Percentiles rank a stretch among this genome's conserved stretches.
These are phyloP conservation scores for Coniochaeta hoffmannii DNA, from an alignment of 2,329 filamentous ascomycete genomes.

Conservation along the genomic window DNA sequence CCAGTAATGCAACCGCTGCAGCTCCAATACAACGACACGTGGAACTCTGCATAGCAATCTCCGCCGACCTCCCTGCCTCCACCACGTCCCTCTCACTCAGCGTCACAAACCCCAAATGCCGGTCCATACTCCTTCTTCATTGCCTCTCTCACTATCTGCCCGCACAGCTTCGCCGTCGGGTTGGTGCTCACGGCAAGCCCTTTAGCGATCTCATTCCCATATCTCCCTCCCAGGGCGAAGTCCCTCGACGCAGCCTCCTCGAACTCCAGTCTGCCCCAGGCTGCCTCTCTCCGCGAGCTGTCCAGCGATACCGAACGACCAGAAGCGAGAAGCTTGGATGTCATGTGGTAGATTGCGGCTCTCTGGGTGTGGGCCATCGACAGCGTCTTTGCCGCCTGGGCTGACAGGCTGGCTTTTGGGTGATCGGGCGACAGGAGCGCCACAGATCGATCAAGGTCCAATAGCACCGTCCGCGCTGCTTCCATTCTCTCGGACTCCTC, in stretches of 20 bases:
- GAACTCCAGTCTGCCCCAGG: conserved; percentile 48
- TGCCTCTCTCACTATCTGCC: conserved; percentile 60
- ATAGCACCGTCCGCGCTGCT: conserved; percentile 34
- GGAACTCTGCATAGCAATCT: background rate
- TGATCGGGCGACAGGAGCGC: conserved; percentile 44
- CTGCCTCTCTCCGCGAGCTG: conserved; percentile 31
- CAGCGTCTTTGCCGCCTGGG: conserved; percentile 57
- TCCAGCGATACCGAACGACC: conserved; percentile 26
- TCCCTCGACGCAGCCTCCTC: conserved; percentile 56
- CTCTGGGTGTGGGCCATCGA: conserved; percentile 66
- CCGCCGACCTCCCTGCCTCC: background rate
- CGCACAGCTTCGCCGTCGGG: conserved; percentile 62
- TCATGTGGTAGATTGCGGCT: conserved; percentile 55
- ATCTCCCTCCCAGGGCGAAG: conserved; percentile 56
- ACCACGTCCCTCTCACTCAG: background rate
- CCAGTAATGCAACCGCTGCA: conserved; percentile 1
- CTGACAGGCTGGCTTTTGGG: conserved; percentile 47
- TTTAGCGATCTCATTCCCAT: conserved; percentile 59
- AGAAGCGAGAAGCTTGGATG: conserved; percentile 41
- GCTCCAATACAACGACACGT: background rate
- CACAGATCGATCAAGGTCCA: conserved; percentile 53
- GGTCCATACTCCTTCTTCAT: conserved; percentile 61
- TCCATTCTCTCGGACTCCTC: conserved; percentile 27
- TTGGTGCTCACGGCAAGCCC: conserved; percentile 58
- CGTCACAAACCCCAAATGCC: conserved; percentile 30